Evolutionary conservation across 2,329 filamentous ascomycete species (phyloP).

Genomic region (Phoma sp.): DNA sequence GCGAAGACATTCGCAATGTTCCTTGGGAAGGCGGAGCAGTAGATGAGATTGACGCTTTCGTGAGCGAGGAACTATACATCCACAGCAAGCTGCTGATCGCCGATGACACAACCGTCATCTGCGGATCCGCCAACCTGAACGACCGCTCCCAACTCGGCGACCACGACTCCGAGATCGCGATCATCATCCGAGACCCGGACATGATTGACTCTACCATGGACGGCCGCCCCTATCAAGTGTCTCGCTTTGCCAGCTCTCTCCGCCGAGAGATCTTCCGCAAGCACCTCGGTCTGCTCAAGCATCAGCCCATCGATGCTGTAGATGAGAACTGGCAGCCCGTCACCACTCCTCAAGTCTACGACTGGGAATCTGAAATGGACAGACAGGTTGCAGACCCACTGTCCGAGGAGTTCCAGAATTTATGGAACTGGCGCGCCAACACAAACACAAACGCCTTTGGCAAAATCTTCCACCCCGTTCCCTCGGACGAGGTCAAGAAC

Average conservation of each 20-base stretch:
- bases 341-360: conserved; percentile 61
- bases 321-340: conserved; percentile 65
- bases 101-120: conserved; percentile 82
- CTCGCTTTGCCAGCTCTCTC: conserved; percentile 78
- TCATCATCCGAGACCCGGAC: conserved; percentile 80
- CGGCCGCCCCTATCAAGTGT: conserved; percentile 73
- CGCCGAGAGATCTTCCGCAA: conserved; percentile 89
- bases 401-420: conserved; percentile 67
- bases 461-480: conserved; percentile 81
- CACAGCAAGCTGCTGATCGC: conserved; percentile 78
- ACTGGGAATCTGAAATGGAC: conserved; percentile 56
- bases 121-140: conserved; percentile 75
- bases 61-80: conserved; percentile 68
- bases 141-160: conserved; percentile 78
- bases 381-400: conserved; percentile 75
- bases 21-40: conserved; percentile 64
- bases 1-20: conserved; percentile 70
- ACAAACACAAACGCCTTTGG: conserved; percentile 82
- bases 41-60: conserved; percentile 67
- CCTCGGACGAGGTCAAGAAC: conserved; percentile 69
- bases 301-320: conserved; percentile 70
- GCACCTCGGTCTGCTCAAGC: conserved; percentile 81
- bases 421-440: conserved; percentile 76
- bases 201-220: conserved; percentile 75
- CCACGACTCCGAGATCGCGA: conserved; percentile 89